Conservation (phyloP, 78 protist genomes). For the Dictyostelium citrinum region DNA sequence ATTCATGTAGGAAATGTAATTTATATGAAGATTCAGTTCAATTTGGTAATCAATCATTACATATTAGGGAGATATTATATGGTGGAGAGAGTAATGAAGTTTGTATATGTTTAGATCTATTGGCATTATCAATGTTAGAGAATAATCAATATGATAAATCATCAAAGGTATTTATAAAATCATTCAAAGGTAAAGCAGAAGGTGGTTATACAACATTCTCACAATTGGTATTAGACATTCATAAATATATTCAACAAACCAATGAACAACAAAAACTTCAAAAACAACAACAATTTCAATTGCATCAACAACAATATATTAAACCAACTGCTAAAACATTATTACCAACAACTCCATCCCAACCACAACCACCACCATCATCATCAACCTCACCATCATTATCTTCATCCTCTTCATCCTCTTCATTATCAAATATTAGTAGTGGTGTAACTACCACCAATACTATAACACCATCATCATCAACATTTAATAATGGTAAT, state of each 20-base stretch:
- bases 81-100: constrained; percentile 65
- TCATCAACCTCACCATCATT: neutral
- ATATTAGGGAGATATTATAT: constrained; percentile 31
- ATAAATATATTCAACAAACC: neutral
- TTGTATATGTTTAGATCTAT: constrained; percentile 62
- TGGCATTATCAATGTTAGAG: neutral
- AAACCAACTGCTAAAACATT: neutral
- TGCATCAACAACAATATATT: neutral
- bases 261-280: neutral
- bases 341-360: neutral
- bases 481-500: neutral
- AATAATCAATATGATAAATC: neutral
- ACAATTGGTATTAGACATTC: neutral
- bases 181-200: constrained; percentile 26
- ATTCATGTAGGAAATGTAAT: constrained; percentile 41
- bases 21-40: constrained; percentile 38
- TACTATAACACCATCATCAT: too few relatives aligned
- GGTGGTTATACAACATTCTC: constrained; percentile 15
- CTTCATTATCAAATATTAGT: neutral
- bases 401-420: neutral
- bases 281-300: neutral
- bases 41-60: constrained; percentile 43
- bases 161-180: constrained; percentile 3
- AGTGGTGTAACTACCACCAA: too few relatives aligned
- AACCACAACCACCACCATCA: neutral